phyloP scores from a whole-genome alignment of 2,329 filamentous ascomycete genomes.

The Fusarium marasasianum region DNA sequence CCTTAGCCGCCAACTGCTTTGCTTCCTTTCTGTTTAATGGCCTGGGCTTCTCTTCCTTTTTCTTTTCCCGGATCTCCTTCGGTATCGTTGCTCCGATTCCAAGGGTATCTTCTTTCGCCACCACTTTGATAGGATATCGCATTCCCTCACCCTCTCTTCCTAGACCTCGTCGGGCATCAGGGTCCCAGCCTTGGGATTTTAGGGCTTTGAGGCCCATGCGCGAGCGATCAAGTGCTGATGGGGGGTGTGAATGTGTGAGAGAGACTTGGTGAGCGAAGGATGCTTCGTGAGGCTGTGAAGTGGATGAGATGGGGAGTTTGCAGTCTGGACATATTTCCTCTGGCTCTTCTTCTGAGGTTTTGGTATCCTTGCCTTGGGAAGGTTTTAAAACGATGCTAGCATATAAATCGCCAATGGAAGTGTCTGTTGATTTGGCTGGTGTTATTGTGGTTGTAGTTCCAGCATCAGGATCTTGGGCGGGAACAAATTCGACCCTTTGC shows the following conservation, averaged over 20 bases:
- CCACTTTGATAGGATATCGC: slow-evolving; percentile 77
- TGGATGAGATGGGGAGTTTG: slow-evolving; percentile 47
- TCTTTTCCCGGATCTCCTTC: slow-evolving; percentile 52
- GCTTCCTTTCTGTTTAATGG: slow-evolving; percentile 76
- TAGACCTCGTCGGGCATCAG: slow-evolving; percentile 75
- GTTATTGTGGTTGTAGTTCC: slow-evolving; percentile 30
- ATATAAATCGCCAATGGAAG: slow-evolving; percentile 65
- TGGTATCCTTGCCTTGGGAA: slow-evolving; percentile 5
- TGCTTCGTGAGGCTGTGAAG: slow-evolving; percentile 60
- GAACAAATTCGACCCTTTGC: slow-evolving; percentile 66
- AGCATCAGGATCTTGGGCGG: slow-evolving; percentile 55
- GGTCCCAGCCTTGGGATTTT: slow-evolving; percentile 76
- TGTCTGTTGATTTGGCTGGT: slow-evolving; percentile 31
- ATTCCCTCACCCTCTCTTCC: slow-evolving; percentile 78
- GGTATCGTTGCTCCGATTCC: slow-evolving; percentile 71
- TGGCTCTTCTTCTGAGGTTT: slow-evolving; percentile 27
- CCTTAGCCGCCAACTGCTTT: slow-evolving; percentile 67
- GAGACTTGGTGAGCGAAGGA: slow-evolving; percentile 78
- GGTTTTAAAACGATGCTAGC: slow-evolving; percentile 69
- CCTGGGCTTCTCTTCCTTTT: slow-evolving; percentile 56
- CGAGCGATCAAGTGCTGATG: slow-evolving; percentile 74
- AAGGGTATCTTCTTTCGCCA: slow-evolving; percentile 76
- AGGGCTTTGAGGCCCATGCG: slow-evolving; percentile 76
- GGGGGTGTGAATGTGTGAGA: slow-evolving; percentile 74
- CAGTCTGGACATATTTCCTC: slow-evolving; percentile 49